Evolutionary conservation across 164 flowering plant species (phyloP), one percentile per base, ranked within the genome.

Genomic region (Magnolia changhungtana): DNA sequence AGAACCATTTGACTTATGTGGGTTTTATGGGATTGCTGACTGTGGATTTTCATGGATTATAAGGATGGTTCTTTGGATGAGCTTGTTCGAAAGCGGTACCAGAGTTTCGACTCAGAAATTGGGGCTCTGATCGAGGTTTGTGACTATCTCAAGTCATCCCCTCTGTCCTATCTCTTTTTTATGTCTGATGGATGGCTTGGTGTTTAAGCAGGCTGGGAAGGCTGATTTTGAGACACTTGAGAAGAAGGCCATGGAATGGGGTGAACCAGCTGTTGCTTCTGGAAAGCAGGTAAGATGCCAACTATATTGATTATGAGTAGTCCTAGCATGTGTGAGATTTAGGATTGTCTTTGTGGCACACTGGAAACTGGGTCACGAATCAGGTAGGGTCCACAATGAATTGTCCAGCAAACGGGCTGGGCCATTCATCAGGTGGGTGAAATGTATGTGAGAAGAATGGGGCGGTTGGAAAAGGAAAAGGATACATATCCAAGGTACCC

Each of bases 251-350:
- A 74, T 86, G 77, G 92, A 96, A 84, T 89, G 92, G 97, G 98
- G 97, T 58, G 99, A 96, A 77, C 98, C 97, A 10, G 86, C 86
- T 79, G 97, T 94, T 80, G 84, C 92, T 74, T 96, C 99, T 64
- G 98, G 87, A 0, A 96, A 96, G 82, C 99, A 96, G 98, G 98
- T 95, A 88, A 27, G 1, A 27, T 7, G 13, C 14, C 37, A 37
- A 68, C 69, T 21, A 37, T 5, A 37, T 37, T 37, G 45, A 37
- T 5, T 37, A 4, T 37, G 45, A 37, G 45, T 7, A 37, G 45
- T 3, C 45, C 45, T 37, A 37, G 45, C 7, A 7, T 37, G 45
- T 37, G 45, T 37, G 7, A 37, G 45, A 37, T 37, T 3, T 3
- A 37, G 45, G 45, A 5, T 37, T 37, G 45, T 37, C 45, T 37